phyloP scores from a whole-genome alignment of 1,284 basidiomycete genomes.

The Macrocybe sp. region DNA sequence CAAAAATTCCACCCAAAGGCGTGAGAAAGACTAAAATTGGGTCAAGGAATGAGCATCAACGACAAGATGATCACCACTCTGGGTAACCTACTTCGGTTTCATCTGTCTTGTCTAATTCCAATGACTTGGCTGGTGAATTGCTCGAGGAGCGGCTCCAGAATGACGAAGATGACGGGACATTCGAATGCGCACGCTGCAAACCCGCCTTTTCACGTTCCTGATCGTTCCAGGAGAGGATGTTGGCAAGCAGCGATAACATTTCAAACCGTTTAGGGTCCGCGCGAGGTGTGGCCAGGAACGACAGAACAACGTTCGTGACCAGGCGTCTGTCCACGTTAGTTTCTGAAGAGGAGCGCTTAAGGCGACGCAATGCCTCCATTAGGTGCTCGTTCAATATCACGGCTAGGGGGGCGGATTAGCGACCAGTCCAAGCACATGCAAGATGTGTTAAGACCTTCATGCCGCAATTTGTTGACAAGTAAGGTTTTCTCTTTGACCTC shows the following conservation, averaged over 20 bases:
- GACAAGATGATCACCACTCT: not conserved
- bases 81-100: slow-evolving; percentile 61
- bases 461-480: slow-evolving; percentile 87
- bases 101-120: slow-evolving; percentile 69
- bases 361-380: slow-evolving; percentile 91
- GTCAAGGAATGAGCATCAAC: not conserved
- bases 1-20: slow-evolving; percentile 93
- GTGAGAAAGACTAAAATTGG: slow-evolving; percentile 78
- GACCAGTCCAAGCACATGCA: not conserved
- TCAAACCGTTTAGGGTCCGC: slow-evolving; percentile 95
- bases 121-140: slow-evolving; percentile 35
- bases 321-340: slow-evolving; percentile 91
- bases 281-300: slow-evolving; percentile 87
- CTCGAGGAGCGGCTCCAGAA: slow-evolving; percentile 51
- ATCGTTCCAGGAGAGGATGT: slow-evolving; percentile 89
- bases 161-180: slow-evolving; percentile 26
- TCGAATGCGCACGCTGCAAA: slow-evolving; percentile 54
- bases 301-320: slow-evolving; percentile 93
- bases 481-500: slow-evolving; percentile 94
- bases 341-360: slow-evolving; percentile 82
- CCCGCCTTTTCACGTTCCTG: slow-evolving; percentile 89
- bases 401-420: slow-evolving; percentile 41
- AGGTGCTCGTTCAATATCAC: slow-evolving; percentile 97
- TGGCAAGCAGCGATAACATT: slow-evolving; percentile 87
- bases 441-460: slow-evolving; percentile 66